Conservation (phyloP, 1,284 basidiomycete genomes). For the Fomitopsis pinicola region DNA sequence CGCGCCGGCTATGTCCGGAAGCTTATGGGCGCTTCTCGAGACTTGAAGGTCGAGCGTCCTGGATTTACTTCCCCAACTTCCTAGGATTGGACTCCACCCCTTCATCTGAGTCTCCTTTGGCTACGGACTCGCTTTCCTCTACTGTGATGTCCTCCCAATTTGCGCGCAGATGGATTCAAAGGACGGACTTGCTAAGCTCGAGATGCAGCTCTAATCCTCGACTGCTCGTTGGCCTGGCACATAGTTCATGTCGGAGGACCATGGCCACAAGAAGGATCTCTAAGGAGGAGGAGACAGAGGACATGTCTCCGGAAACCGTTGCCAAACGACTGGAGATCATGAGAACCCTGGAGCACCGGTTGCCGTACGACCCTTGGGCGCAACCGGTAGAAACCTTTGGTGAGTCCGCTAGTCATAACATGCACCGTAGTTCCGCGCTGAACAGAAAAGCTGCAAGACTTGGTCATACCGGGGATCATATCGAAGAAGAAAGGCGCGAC, state of each 20-base stretch:
- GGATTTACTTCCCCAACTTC: too few species aligned
- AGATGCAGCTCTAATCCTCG: constrained; percentile 1
- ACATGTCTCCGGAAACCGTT: constrained; percentile 6
- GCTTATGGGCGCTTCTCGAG: background rate
- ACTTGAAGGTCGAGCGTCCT: background rate
- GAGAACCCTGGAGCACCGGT: constrained; percentile 35
- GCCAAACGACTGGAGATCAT: constrained; percentile 8
- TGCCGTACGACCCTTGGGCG: constrained; percentile 49
- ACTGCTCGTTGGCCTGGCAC: background rate
- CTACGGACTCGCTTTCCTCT: too few species aligned
- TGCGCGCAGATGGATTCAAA: background rate
- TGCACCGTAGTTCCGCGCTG: background rate
- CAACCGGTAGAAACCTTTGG: constrained; percentile 45
- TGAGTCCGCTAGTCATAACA: constrained; percentile 23
- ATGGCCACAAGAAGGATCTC: background rate
- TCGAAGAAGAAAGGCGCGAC: constrained; percentile 20
- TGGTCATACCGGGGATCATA: constrained; percentile 25
- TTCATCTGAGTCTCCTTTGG: too few species aligned
- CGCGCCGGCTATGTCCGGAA: background rate
- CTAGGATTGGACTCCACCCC: too few species aligned
- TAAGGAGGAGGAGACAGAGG: background rate
- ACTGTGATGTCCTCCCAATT: background rate
- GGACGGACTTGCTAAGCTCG: background rate
- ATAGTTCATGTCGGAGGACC: background rate
- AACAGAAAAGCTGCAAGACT: constrained; percentile 17